Evolutionary conservation across 176 grass and related monocot species (phyloP).

Genomic region (Triticum urartu): DNA sequence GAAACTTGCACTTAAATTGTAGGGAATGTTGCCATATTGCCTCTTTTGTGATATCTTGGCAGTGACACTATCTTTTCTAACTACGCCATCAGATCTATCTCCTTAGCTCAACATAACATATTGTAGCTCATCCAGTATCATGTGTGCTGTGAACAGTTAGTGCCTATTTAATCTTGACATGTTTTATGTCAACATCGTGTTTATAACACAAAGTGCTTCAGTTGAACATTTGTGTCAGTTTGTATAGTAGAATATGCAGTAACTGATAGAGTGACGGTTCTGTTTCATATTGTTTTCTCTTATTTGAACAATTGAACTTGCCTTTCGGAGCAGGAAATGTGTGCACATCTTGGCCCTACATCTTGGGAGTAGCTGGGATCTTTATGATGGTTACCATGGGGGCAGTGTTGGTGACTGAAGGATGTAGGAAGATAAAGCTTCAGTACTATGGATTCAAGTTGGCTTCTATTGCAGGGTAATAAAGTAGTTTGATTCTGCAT

Average conservation of each 20-base stretch:
- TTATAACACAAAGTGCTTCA: background rate
- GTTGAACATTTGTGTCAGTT: background rate
- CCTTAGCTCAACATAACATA: background rate
- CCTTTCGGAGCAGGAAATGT: conserved; percentile 60
- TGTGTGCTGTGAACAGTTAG: background rate
- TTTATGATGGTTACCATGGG: conserved; percentile 90
- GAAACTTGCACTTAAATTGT: background rate
- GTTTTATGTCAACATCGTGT: background rate
- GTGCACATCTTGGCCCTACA: conserved; percentile 65
- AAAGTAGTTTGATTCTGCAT: conserved; percentile 14
- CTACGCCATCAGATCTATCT: background rate
- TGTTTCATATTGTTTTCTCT: conserved; percentile 15
- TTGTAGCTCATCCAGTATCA: background rate
- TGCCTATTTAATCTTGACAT: background rate
- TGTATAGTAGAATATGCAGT: background rate
- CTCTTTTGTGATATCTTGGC: background rate
- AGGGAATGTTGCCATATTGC: background rate
- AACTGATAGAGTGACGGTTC: background rate
- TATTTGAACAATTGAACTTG: conserved; percentile 14
- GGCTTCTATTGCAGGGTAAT: conserved; percentile 79
- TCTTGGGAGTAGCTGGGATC: conserved; percentile 67
- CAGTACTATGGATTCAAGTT: conserved; percentile 95
- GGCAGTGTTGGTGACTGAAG: conserved; percentile 91
- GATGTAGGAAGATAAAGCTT: conserved; percentile 97
- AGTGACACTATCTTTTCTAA: background rate